These are phyloP conservation scores for Globisporangium okanoganense DNA, from an alignment of 352 stramenopile genomes.

Conservation along the genomic window DNA sequence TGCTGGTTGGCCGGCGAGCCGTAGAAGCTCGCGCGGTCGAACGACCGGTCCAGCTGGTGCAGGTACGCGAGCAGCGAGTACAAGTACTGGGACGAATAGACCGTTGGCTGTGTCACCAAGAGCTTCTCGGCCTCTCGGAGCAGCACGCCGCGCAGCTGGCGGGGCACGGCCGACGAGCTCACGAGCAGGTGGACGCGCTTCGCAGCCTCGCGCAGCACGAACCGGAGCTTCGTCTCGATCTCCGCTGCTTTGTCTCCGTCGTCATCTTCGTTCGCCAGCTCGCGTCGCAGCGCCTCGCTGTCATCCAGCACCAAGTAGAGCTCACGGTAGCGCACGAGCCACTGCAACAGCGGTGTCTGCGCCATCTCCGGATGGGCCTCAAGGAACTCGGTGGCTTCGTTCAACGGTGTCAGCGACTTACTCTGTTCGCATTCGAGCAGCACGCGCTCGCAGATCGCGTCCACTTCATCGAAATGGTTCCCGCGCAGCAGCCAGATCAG, in stretches of 20 bases:
- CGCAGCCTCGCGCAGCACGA: conserved; percentile 65
- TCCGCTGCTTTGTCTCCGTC: conserved; percentile 16
- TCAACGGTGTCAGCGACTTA: conserved; percentile 38
- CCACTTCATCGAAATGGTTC: conserved; percentile 50
- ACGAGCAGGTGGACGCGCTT: conserved; percentile 55
- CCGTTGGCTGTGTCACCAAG: conserved; percentile 37
- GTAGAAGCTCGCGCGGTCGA: conserved; percentile 52
- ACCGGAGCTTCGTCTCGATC: conserved; percentile 38
- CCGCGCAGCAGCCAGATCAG: conserved; percentile 65
- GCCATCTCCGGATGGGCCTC: conserved; percentile 40
- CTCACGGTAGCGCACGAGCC: conserved; percentile 69
- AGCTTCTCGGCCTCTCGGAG: conserved; percentile 49
- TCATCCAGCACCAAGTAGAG: conserved; percentile 67
- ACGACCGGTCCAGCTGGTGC: conserved; percentile 57
- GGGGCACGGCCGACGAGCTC: conserved; percentile 34
- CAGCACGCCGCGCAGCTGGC: conserved; percentile 36
- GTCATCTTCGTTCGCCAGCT: conserved; percentile 21
- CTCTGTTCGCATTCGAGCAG: conserved; percentile 39
- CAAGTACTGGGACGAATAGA: conserved; percentile 51
- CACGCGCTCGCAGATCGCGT: conserved; percentile 53
- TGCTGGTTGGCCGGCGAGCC: conserved; percentile 35
- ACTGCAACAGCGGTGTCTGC: conserved; percentile 45
- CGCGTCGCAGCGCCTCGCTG: conserved; percentile 35
- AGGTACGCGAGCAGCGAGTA: conserved; percentile 65
- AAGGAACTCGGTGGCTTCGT: conserved; percentile 72